Evolutionary conservation across 1,284 basidiomycete genomes (phyloP), one percentile per base, ranked within the genome.

Genomic region (Cutaneotrichosporon cutaneum): DNA sequence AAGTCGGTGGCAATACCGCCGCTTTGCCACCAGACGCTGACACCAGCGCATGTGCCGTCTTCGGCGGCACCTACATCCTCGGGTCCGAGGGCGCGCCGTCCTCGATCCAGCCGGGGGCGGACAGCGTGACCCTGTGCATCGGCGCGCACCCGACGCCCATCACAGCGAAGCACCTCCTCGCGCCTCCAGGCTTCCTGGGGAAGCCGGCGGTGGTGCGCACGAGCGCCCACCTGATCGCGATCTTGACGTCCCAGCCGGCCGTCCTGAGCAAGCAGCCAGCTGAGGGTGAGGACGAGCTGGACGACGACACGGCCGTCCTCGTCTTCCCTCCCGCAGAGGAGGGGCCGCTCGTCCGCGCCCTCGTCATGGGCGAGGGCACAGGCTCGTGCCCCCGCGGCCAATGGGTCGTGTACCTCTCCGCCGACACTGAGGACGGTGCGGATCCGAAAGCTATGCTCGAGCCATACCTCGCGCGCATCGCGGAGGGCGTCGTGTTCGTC

Each of bases 291-390:
- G 65, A 69, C 22, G 70, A 68, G 7, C 68, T 69, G 32, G 68
- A 77, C 9, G 77, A 87, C 22, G 90, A 93, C 72, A 89, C 88
- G 10, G 85, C 86, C 1, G 76, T 95, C 3, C 71, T 94, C 10
- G 83, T 96, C 5, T 93, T 96, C 67, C 92, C 94, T 0, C 93
- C 94, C n/a, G n/a, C n/a, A 0, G 84, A 83, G 1, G 70, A 88
- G 2, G 62, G 74, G 0, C 79, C 77, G 0, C 77, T 88, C 1
- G 90, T 88, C 2, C 87, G 87, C 54, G 87, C 83, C 0, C 79
- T 94, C 54, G 80, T 92, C 55, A 88, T 89, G 45, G 95, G 94
- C 8, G 87, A 90, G 72, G 89, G 88, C 10, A 92, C 90, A 0
- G 85, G 94, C 79, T 89, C 90, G 9, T 86, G 91, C 59, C 95